These are phyloP conservation scores for Globisporangium canariense DNA, from an alignment of 352 stramenopile species.

Conservation along the genomic window DNA sequence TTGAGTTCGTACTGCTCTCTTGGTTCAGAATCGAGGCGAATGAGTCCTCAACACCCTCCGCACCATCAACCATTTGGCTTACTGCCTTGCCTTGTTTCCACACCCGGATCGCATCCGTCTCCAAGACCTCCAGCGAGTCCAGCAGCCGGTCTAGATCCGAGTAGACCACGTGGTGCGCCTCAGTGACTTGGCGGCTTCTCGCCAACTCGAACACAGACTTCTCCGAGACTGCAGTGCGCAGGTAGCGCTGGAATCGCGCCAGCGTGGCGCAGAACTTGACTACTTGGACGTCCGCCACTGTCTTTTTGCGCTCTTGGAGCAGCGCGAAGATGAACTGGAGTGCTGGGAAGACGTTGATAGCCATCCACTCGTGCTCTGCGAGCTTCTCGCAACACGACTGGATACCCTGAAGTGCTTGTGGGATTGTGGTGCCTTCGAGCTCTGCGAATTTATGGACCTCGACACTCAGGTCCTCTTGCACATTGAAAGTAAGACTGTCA, in stretches of 20 bases:
- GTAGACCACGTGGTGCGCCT: conserved; percentile 3
- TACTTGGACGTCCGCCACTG: background rate
- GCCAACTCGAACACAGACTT: conserved; percentile 1
- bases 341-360: background rate
- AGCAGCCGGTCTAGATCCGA: conserved; percentile 4
- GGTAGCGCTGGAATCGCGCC: background rate
- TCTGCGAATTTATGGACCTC: no score
- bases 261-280: conserved; percentile 1
- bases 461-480: no score
- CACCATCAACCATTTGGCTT: background rate
- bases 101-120: background rate
- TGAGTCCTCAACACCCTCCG: no score
- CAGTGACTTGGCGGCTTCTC: conserved; percentile 2
- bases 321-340: conserved; percentile 2
- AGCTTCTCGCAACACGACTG: no score
- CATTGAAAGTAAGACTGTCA: no score
- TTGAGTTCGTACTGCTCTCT: background rate
- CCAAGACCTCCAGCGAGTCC: background rate
- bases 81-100: no score
- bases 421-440: no score
- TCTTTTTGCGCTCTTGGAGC: background rate
- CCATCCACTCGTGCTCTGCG: background rate
- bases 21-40: no score
- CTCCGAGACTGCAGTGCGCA: conserved; percentile 8
- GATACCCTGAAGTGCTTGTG: no score